Evolutionary conservation across 2,329 filamentous ascomycete genomes (phyloP).

Genomic region (Xylariaceae sp.): DNA sequence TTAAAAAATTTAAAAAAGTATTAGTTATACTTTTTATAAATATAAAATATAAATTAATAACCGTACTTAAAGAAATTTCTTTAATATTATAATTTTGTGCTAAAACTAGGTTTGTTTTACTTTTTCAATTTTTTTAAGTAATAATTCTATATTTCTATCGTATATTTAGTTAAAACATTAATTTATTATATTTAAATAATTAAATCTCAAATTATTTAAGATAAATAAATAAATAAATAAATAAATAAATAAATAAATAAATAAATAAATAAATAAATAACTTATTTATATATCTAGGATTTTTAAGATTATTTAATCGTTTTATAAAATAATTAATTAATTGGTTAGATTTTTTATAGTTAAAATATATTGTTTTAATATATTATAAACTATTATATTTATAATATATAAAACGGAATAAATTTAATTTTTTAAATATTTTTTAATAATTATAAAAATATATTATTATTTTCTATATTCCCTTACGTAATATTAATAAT

Average conservation of each 20-base stretch:
- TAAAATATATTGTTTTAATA: not conserved
- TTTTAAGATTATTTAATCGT: not conserved
- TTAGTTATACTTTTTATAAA: not conserved
- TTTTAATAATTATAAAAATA: not conserved
- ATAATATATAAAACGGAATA: not conserved
- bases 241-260: too few relatives aligned
- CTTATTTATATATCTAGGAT: too few relatives aligned
- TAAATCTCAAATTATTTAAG: not conserved
- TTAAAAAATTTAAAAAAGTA: not conserved
- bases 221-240: not conserved
- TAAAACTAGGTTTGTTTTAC: not conserved
- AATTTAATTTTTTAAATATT: not conserved
- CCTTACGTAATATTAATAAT: not conserved
- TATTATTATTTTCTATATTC: not conserved
- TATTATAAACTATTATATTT: not conserved
- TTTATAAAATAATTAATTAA: constrained; percentile 2
- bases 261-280: not conserved
- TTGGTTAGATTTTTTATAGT: not conserved
- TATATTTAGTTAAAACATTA: not conserved
- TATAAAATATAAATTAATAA: not conserved
- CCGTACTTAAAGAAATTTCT: not conserved
- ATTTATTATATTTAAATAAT: not conserved
- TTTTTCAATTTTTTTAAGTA: not conserved
- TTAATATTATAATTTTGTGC: not conserved
- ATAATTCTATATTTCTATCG: not conserved